Conservation (phyloP, 75 land plant genomes). For the Cryptomeria japonica region DNA sequence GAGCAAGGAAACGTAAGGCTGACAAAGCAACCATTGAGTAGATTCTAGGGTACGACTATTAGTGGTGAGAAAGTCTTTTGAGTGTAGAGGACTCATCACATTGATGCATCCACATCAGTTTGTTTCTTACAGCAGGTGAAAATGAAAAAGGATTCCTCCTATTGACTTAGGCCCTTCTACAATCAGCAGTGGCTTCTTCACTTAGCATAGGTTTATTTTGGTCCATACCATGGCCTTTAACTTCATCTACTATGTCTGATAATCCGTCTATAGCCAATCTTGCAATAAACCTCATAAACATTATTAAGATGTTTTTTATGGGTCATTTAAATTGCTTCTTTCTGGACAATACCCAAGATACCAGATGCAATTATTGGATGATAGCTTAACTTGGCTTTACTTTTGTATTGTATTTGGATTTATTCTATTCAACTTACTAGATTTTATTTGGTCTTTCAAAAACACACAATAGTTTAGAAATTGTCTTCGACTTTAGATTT, state of each 20-base stretch:
- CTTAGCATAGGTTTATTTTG: not conserved
- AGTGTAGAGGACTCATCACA: not conserved
- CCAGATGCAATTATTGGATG: not conserved
- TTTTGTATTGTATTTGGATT: not conserved
- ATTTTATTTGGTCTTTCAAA: not conserved
- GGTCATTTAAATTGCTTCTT: not conserved
- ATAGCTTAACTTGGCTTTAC: not conserved
- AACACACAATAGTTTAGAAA: not conserved
- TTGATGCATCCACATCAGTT: not conserved
- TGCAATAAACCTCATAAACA: not conserved
- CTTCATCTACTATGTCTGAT: not conserved
- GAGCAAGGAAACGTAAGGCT: not conserved
- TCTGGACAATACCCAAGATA: not conserved
- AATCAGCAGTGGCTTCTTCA: not conserved
- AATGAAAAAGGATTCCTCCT: not conserved
- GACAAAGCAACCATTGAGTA: not conserved
- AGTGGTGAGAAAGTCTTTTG: not conserved
- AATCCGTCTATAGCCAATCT: not conserved
- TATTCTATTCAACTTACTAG: not conserved
- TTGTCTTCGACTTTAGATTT: not conserved
- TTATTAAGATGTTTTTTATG: not conserved
- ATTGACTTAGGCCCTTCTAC: not conserved
- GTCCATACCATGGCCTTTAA: not conserved
- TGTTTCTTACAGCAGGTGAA: not conserved
- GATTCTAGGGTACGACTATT: not conserved